Evolutionary conservation across 140 eudicot genomes (phyloP), one percentile per base, ranked within the genome.

Genomic region (Cichorium intybus): DNA sequence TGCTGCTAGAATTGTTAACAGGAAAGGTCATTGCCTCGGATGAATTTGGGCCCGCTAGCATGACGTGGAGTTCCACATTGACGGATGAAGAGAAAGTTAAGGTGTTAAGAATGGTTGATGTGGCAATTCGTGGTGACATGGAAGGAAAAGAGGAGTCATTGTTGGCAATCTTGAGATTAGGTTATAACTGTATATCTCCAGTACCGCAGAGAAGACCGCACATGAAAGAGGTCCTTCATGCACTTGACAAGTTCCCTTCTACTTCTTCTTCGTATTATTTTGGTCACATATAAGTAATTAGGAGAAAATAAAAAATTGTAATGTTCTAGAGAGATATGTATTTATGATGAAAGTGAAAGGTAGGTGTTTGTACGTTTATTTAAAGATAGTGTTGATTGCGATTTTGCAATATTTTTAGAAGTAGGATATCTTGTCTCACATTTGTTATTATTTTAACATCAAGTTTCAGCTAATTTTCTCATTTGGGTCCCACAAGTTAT

Each of bases 161-260:
- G 45, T 74, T 86, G 79, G 68, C 80, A 12, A 37, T 85, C 7
- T 50, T 93, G 67, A 93, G 70, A 80, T 50, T 93, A 70, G 95
- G 87, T 21, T 93, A 84, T 65, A 76, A 47, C 39, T 93, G 99
- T 78, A 70, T 87, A 37, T 83, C 95, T 3, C 71, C 92, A 0
- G 80, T 75, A 26, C 89, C 99, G 27, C 99, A 93, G 57, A 93
- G 86, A 84, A 87, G 99, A 79, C 99, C 99, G 14, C 56, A 85
- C 12, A 89, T 93, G 97, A 93, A 82, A 75, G 99, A 93, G 77
- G 88, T 75, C 28, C 83, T 89, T n/a, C 99, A 93, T 6, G 75
- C 76, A 18, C 84, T 93, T n/a, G 97, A 93, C 60, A 93, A 81
- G 81, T 89, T 93, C 47, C 90, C 99, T 23, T 71, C 82, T 66